These are phyloP conservation scores for Trypanosoma lewisi DNA, from an alignment of 208 protist species.

Conservation along the genomic window DNA sequence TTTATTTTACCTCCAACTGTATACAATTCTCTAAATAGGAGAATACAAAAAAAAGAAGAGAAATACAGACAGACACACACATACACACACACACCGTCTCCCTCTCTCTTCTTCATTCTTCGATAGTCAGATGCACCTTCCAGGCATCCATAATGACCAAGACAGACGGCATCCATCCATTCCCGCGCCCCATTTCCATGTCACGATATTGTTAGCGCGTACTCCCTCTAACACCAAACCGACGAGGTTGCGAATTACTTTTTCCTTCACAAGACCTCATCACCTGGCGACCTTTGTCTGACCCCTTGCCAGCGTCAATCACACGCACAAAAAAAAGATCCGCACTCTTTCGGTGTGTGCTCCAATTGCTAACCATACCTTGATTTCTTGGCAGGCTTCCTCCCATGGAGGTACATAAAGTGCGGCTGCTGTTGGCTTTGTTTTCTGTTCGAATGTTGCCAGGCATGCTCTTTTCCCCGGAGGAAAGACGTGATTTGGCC, in stretches of 20 bases:
- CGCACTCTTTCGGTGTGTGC: background rate
- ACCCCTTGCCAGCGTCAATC: background rate
- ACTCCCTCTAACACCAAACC: conserved; percentile 2
- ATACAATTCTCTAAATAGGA: too few species aligned
- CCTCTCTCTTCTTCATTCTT: too few species aligned
- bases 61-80: too few species aligned
- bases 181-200: background rate
- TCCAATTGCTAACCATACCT: background rate
- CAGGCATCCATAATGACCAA: background rate
- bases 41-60: too few species aligned
- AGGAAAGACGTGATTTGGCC: background rate
- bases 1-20: too few species aligned
- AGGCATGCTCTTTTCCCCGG: background rate
- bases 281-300: background rate
- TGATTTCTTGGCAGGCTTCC: background rate
- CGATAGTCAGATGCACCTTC: too few species aligned
- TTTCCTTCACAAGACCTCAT: background rate
- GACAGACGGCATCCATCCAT: too few species aligned
- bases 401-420: background rate
- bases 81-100: too few species aligned
- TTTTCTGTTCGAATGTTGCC: background rate
- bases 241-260: background rate
- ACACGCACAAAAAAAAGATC: conserved; percentile 14
- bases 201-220: background rate
- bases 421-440: background rate